Conservation (phyloP, 2,329 filamentous ascomycete species). For the Cladophialophora bantiana region DNA sequence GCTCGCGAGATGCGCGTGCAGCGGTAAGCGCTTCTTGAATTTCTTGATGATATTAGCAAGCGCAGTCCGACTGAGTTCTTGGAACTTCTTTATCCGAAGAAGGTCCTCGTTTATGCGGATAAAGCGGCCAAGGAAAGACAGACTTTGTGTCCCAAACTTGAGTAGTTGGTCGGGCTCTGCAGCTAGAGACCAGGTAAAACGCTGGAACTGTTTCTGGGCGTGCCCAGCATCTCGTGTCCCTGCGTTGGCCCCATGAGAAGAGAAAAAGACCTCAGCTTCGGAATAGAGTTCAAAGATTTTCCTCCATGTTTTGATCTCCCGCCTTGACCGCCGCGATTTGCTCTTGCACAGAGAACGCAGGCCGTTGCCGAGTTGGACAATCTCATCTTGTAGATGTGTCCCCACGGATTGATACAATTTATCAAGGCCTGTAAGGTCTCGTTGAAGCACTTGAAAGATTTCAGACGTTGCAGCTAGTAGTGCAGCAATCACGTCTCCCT, state of each 20-base stretch:
- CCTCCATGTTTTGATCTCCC: conserved; percentile 77
- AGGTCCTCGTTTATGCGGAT: conserved; percentile 75
- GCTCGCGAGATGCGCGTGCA: conserved; percentile 65
- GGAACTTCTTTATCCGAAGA: conserved; percentile 81
- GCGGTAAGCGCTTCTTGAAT: conserved; percentile 83
- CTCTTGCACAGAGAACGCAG: conserved; percentile 68
- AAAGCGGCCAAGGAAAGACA: conserved; percentile 63
- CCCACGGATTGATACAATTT: conserved; percentile 72
- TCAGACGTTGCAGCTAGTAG: conserved; percentile 77
- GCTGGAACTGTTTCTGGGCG: conserved; percentile 71
- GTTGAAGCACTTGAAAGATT: conserved; percentile 79
- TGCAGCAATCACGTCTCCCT: conserved; percentile 68
- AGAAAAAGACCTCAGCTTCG: conserved; percentile 82
- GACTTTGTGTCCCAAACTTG: conserved; percentile 72
- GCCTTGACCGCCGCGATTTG: conserved; percentile 66
- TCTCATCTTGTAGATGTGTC: conserved; percentile 66
- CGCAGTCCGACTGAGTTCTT: conserved; percentile 80
- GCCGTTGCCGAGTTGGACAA: conserved; percentile 68
- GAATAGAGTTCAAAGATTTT: conserved; percentile 83
- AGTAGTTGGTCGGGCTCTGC: conserved; percentile 64
- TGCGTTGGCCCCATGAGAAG: conserved; percentile 73
- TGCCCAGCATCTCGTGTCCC: conserved; percentile 70
- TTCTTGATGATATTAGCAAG: conserved; percentile 88
- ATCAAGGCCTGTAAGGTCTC: conserved; percentile 73
- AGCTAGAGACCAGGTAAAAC: conserved; percentile 66